Percentiles rank a stretch among this genome's conserved stretches.
Conservation (phyloP, 1,284 basidiomycete genomes). For the Marasmius oreades region DNA sequence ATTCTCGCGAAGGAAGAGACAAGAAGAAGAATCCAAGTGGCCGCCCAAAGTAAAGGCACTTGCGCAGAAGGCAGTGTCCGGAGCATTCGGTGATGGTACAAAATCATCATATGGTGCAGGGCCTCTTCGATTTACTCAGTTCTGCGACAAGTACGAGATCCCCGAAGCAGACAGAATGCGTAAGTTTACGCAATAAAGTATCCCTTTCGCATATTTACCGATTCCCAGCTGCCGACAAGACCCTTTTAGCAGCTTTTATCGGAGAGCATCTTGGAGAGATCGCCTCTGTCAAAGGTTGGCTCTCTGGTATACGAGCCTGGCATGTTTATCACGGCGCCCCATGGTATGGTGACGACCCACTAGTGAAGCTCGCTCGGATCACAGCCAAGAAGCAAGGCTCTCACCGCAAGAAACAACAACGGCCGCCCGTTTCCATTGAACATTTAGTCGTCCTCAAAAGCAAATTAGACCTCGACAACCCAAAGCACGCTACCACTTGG, state of each 20-base stretch:
- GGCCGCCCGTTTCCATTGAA: not conserved
- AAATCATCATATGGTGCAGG: slow-evolving; percentile 28
- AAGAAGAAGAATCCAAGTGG: not conserved
- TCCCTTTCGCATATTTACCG: not conserved
- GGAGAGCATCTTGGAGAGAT: not conserved
- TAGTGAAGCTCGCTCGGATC: not conserved
- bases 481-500: not conserved
- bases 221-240: slow-evolving; percentile 19
- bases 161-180: slow-evolving; percentile 27
- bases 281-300: not conserved
- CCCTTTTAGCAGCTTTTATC: slow-evolving; percentile 25
- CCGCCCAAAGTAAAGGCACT: not conserved
- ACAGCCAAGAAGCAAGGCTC: not conserved
- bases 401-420: not conserved
- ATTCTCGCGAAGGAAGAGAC: no score
- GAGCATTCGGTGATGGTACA: slow-evolving; percentile 10
- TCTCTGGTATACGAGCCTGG: not conserved
- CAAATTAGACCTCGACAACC: not conserved
- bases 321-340: no score
- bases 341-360: not conserved
- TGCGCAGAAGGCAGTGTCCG: not conserved
- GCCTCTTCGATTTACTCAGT: slow-evolving; percentile 28
- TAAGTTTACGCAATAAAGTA: not conserved
- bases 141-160: slow-evolving; percentile 26
- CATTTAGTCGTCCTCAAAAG: not conserved